phyloP scores from a whole-genome alignment of 768 basidiomycete genomes.

The Cystoderma amianthinum region DNA sequence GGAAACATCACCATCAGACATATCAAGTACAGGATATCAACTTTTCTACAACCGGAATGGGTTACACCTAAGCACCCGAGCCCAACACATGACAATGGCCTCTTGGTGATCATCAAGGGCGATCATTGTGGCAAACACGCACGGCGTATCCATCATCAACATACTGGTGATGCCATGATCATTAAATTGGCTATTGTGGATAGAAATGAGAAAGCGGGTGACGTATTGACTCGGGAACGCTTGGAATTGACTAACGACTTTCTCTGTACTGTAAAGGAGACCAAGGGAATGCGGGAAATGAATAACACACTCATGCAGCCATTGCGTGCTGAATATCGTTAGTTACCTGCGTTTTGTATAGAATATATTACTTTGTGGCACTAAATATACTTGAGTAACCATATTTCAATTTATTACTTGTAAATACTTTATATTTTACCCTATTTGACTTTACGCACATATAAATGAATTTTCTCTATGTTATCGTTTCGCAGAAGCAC shows the following conservation, averaged over 20 bases:
- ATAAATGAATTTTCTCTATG: no score
- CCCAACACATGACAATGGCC: constrained; percentile 9
- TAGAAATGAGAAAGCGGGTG: not conserved
- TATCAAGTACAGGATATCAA: not conserved
- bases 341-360: no score
- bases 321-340: not conserved
- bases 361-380: not conserved
- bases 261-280: not conserved
- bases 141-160: not conserved
- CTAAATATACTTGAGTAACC: not conserved
- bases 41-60: not conserved
- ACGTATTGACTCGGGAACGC: not conserved
- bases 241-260: not conserved
- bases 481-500: no score
- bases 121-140: constrained; percentile 5
- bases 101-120: constrained; percentile 8
- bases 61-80: constrained; percentile 1
- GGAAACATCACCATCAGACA: not conserved
- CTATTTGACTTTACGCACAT: no score
- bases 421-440: not conserved
- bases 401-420: not conserved
- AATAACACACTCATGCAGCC: not conserved
- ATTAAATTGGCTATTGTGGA: not conserved
- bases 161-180: not conserved
- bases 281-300: not conserved